These are phyloP conservation scores for Metschnikowia koreensis DNA, from an alignment of 805 yeast genomes.

Conservation along the genomic window DNA sequence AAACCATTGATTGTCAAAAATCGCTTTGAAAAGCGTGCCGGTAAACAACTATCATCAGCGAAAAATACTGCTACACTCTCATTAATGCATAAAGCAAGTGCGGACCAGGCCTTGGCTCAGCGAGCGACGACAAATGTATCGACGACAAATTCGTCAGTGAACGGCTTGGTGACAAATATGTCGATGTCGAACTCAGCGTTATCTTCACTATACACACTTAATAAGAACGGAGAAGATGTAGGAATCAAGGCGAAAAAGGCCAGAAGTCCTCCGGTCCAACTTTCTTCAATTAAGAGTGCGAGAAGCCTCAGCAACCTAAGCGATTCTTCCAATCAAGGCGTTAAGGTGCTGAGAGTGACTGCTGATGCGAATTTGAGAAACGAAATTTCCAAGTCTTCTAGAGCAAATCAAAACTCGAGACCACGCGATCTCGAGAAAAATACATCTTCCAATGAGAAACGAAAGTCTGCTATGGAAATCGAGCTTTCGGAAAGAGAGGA, in stretches of 20 bases:
- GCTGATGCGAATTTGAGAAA: conserved; percentile 10
- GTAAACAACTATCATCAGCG: neutral
- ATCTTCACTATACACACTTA: conserved; percentile 36
- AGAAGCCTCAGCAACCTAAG: conserved; percentile 4
- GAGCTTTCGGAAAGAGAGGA: conserved; percentile 13
- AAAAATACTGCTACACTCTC: conserved; percentile 26
- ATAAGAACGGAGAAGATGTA: conserved; percentile 22
- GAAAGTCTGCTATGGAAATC: conserved; percentile 11
- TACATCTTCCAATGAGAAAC: conserved; percentile 4
- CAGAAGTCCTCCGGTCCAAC: neutral
- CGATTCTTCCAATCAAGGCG: conserved; percentile 1
- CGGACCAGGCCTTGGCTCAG: neutral
- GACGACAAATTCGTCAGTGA: conserved; percentile 34
- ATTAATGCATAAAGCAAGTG: conserved; percentile 20
- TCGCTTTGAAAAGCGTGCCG: neutral
- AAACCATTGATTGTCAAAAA: conserved; percentile 4
- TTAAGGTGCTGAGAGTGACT: conserved; percentile 5
- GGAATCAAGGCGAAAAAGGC: neutral
- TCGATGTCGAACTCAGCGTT: conserved; percentile 35
- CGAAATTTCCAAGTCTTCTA: conserved; percentile 2
- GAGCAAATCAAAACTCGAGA: neutral
- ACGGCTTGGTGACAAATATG: conserved; percentile 36
- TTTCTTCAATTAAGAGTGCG: neutral
- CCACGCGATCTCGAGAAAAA: neutral
- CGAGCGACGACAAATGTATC: conserved; percentile 26